Conservation (phyloP, 441 rosid genomes). For the Erysimum cheiri region DNA sequence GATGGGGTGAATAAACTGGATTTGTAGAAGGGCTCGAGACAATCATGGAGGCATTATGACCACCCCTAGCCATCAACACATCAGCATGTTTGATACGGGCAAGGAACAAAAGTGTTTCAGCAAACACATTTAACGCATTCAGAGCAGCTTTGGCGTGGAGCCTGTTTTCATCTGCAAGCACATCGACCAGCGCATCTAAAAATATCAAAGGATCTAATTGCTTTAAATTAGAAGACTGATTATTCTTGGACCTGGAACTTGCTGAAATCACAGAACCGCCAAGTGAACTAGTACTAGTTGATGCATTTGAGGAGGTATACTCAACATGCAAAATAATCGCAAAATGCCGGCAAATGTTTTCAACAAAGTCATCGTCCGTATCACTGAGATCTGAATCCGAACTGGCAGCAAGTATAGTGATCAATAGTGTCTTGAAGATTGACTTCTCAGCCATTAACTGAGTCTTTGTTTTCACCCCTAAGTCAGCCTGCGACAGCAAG, state of each 20-base stretch:
- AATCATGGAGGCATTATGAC: slow-evolving; percentile 97
- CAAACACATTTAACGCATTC: slow-evolving; percentile 79
- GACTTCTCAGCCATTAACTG: slow-evolving; percentile 99
- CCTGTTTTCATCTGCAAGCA: slow-evolving; percentile 93
- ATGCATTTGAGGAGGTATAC: slow-evolving; percentile 63
- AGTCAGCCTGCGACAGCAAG: slow-evolving; percentile 74
- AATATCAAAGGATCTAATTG: slow-evolving; percentile 94
- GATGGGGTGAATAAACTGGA: slow-evolving; percentile 98
- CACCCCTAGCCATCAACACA: slow-evolving; percentile 84
- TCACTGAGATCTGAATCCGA: slow-evolving; percentile 85
- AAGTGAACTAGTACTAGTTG: slow-evolving; percentile 54
- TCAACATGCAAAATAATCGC: slow-evolving; percentile 91
- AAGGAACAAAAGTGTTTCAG: slow-evolving; percentile 92
- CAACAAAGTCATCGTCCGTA: slow-evolving; percentile 84
- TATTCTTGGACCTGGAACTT: slow-evolving; percentile 72
- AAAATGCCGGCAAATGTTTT: slow-evolving; percentile 91
- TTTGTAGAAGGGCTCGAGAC: slow-evolving; percentile 99
- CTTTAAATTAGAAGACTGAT: slow-evolving; percentile 68
- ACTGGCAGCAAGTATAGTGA: slow-evolving; percentile 90
- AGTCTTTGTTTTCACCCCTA: slow-evolving; percentile 99
- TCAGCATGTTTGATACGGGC: slow-evolving; percentile 95
- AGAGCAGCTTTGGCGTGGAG: slow-evolving; percentile 97
- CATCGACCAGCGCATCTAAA: slow-evolving; percentile 96
- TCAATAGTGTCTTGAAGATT: slow-evolving; percentile 90
- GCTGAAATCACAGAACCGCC: slow-evolving; percentile 64